Evolutionary conservation across 768 basidiomycete species (phyloP), one percentile per base, ranked within the genome.

Genomic region (Termitomyces sp.): DNA sequence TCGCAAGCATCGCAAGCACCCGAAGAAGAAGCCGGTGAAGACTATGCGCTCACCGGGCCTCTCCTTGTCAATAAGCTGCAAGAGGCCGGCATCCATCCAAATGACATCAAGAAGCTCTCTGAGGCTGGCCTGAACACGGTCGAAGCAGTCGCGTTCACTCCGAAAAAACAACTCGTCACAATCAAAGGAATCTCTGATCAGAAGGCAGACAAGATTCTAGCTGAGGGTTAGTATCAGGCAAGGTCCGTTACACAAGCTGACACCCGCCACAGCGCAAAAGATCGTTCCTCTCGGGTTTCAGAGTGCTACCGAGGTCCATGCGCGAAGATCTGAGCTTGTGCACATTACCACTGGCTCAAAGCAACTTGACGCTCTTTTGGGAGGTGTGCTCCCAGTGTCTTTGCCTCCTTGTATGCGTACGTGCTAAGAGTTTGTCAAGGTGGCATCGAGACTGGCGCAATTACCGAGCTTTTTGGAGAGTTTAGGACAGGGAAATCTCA

Each of bases 401-500:
- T 41, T 44, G 37, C 56, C n/a, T 49, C 31, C 18, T 49, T 57
- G 49, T 60, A 61, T 60, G 47, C 57, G 46, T 26, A 16, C 57
- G 46, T 26, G 18, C 39, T 43, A 7, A 59, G 55, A 51, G 4
- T n/a, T 18, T 58, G 3, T 18, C 59, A 92, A 56, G 91, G 92
- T 53, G 97, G 97, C 9, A 92, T 99, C 64, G 97, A 99, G 76
- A 99, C 97, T 18, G 97, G 97, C 42, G 90, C 94, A 0, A 97
- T 99, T 68, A 99, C 97, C 0, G 97, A 99, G 71, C 77, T 99
- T 27, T 98, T 97, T 74, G 97, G 96, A 57, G 97, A 99, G 74
- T 99, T 99, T 73, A 82, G 97, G 63, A 98, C 97, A 10, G 97
- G 97, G 56, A 98, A 99, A 74, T 96, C 93, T 24, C 97, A 99